These are phyloP conservation scores for Blastocladiella emersonii DNA, from an alignment of 371 early-diverging fungal species.

Conservation along the genomic window DNA sequence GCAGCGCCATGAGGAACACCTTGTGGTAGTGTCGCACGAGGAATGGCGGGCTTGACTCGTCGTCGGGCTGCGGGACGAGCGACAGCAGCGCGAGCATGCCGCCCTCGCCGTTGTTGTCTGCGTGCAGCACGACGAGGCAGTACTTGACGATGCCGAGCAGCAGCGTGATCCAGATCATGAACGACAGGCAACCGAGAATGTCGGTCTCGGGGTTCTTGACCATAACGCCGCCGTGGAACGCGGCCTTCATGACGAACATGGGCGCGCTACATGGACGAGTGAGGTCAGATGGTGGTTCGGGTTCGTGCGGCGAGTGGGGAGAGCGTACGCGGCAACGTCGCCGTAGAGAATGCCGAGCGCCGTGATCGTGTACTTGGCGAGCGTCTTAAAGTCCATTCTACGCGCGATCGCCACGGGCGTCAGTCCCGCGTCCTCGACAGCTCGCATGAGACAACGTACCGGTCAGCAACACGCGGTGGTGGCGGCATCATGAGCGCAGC, in stretches of 20 bases:
- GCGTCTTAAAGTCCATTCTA: neutral
- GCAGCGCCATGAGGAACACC: neutral
- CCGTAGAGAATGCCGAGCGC: neutral
- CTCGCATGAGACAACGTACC: neutral
- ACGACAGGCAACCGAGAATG: neutral
- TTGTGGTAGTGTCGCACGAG: neutral
- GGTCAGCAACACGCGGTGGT: neutral
- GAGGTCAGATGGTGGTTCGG: too few relatives aligned
- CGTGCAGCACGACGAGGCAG: neutral
- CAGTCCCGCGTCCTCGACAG: too few relatives aligned
- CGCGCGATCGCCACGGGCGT: too few relatives aligned
- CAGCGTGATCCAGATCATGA: conserved; percentile 3
- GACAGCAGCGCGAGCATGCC: neutral
- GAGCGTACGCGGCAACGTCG: neutral
- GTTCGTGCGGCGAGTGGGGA: too few relatives aligned
- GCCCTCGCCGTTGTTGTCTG: conserved; percentile 8
- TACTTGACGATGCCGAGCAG: conserved; percentile 5
- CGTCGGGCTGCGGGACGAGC: conserved; percentile 1
- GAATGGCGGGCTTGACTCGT: neutral
- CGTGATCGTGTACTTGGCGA: neutral
- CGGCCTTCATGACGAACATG: conserved; percentile 2
- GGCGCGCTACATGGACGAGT: neutral
- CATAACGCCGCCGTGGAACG: neutral
- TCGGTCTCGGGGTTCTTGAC: neutral
- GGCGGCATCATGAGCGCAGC: conserved; percentile 1